Conservation (phyloP, 768 basidiomycete genomes). For the Amanita polypyramis region DNA sequence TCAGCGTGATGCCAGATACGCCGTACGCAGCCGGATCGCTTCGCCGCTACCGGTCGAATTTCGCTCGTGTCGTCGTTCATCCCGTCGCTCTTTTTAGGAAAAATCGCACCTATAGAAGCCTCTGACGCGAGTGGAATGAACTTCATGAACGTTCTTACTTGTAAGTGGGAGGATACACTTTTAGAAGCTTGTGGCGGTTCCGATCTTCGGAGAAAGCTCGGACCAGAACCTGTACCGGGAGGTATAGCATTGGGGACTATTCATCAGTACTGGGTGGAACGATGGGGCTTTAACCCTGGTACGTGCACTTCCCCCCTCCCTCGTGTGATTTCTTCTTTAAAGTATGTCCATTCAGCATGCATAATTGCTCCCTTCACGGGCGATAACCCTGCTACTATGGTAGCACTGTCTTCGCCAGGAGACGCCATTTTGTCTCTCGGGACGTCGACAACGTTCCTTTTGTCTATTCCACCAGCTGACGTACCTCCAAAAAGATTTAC, state of each 20-base stretch:
- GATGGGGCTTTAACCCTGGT: conserved; percentile 70
- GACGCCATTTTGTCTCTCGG: conserved; percentile 83
- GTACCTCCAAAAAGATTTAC: conserved; percentile 60
- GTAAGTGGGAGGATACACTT: conserved; percentile 64
- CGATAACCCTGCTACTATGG: conserved; percentile 81
- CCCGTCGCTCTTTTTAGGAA: conserved; percentile 71
- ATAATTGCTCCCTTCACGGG: conserved; percentile 79
- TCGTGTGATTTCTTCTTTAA: background rate
- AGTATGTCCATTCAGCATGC: conserved; percentile 40
- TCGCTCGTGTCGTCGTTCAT: conserved; percentile 80
- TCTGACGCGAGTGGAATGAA: conserved; percentile 90
- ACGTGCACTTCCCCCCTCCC: conserved; percentile 6
- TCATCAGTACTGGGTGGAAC: conserved; percentile 56
- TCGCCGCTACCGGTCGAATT: conserved; percentile 53
- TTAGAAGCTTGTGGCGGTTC: conserved; percentile 61
- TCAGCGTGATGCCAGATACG: conserved; percentile 35
- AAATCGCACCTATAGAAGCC: conserved; percentile 73
- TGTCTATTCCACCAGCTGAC: conserved; percentile 61
- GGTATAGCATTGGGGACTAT: conserved; percentile 60
- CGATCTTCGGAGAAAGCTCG: conserved; percentile 58
- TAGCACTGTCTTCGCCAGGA: conserved; percentile 61
- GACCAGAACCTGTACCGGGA: conserved; percentile 66
- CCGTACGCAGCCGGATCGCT: conserved; percentile 38
- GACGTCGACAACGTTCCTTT: conserved; percentile 79
- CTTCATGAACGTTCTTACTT: conserved; percentile 65